Percentiles rank a stretch among this genome's conserved stretches.
Conservation (phyloP, 2,329 filamentous ascomycete genomes). For the Arthrobotrys pseudoclavata region DNA sequence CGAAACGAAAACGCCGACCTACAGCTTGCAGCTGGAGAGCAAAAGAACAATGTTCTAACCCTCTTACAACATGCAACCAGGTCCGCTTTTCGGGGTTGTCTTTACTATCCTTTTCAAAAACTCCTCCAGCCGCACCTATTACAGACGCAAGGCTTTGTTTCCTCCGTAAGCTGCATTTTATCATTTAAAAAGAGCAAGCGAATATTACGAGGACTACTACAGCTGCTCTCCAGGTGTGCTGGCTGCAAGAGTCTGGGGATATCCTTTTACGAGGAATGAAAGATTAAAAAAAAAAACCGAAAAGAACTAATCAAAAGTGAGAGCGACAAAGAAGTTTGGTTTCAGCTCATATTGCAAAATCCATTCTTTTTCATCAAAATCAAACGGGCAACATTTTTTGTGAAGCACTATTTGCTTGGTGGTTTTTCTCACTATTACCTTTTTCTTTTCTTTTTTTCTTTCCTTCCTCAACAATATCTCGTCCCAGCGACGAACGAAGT, state of each 20-base stretch:
- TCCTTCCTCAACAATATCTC: constrained; percentile 39
- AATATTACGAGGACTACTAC: constrained; percentile 55
- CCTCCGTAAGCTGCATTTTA: constrained; percentile 59
- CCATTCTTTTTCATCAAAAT: constrained; percentile 54
- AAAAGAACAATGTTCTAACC: constrained; percentile 41
- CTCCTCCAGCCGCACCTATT: constrained; percentile 53
- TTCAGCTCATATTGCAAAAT: constrained; percentile 37
- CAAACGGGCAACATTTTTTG: constrained; percentile 40
- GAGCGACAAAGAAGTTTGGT: constrained; percentile 28
- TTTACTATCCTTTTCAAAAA: constrained; percentile 33
- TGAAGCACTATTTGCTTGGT: constrained; percentile 45
- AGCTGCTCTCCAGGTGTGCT: constrained; percentile 26
- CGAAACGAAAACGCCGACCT: constrained; percentile 53
- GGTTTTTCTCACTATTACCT: constrained; percentile 19
- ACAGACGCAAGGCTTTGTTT: constrained; percentile 31
- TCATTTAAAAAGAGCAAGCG: constrained; percentile 44
- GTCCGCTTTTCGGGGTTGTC: constrained; percentile 48
- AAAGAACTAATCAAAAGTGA: constrained; percentile 25
- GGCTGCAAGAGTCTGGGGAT: constrained; percentile 46
- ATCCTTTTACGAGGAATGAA: constrained; percentile 40
- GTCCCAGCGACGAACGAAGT: constrained; percentile 34
- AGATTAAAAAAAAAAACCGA: constrained; percentile 30
- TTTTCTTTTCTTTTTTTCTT: constrained; percentile 39
- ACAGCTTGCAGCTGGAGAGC: constrained; percentile 49
- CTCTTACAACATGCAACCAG: constrained; percentile 51